phyloP scores from a whole-genome alignment of 2,329 filamentous ascomycete species.

The Epichloe elymi region DNA sequence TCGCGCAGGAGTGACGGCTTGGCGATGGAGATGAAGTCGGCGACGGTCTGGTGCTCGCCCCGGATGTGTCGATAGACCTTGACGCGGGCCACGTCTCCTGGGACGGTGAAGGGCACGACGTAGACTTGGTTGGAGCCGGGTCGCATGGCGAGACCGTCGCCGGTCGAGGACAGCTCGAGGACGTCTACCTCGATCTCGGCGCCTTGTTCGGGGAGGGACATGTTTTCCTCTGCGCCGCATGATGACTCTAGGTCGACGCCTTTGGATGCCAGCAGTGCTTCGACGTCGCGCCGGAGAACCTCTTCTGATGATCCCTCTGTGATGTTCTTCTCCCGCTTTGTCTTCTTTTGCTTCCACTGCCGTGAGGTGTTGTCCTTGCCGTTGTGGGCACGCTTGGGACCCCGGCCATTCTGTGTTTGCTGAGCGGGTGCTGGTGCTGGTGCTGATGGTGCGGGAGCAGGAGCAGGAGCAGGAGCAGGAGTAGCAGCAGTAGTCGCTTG shows the following conservation, averaged over 20 bases:
- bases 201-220: constrained; percentile 48
- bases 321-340: constrained; percentile 45
- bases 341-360: constrained; percentile 33
- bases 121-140: constrained; percentile 55
- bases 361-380: constrained; percentile 2
- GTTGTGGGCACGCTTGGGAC: constrained; percentile 3
- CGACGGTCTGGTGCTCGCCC: constrained; percentile 54
- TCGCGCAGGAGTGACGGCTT: constrained; percentile 65
- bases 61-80: constrained; percentile 64
- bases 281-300: constrained; percentile 51
- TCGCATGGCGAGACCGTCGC: constrained; percentile 74
- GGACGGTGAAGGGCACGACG: constrained; percentile 76
- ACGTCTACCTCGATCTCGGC: constrained; percentile 76
- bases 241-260: constrained; percentile 8
- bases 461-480: background rate
- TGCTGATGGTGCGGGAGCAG: background rate
- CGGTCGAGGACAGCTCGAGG: constrained; percentile 72
- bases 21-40: constrained; percentile 70
- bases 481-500: constrained; percentile 2
- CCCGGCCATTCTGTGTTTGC: constrained; percentile 1
- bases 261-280: constrained; percentile 36
- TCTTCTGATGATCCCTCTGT: constrained; percentile 53
- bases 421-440: background rate
- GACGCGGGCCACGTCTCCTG: constrained; percentile 67
- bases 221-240: constrained; percentile 12